Percentiles rank a stretch among this genome's conserved stretches.
phyloP scores from a whole-genome alignment of 2,329 filamentous ascomycete genomes.

The Trichoderma guizhouense region DNA sequence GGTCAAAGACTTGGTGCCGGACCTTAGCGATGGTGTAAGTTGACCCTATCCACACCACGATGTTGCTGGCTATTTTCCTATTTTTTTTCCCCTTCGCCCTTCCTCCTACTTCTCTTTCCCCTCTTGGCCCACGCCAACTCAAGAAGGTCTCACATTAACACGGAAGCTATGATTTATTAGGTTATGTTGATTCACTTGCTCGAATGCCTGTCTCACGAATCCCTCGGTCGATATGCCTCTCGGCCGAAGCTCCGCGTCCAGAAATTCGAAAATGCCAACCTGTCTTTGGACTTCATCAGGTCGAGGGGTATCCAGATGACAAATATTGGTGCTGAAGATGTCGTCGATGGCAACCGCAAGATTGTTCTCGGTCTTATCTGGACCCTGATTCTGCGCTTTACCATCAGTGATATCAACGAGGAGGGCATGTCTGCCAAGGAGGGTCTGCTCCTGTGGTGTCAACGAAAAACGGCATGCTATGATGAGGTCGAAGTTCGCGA shows the following conservation, averaged over 20 bases:
- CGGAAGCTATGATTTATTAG: conserved; percentile 40
- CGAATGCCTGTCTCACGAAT: conserved; percentile 92
- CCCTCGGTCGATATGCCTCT: conserved; percentile 91
- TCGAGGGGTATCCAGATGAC: conserved; percentile 91
- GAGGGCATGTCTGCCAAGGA: conserved; percentile 98
- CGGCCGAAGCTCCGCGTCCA: conserved; percentile 96
- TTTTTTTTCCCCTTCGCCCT: background rate
- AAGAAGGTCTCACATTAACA: conserved; percentile 18
- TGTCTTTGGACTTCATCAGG: conserved; percentile 90
- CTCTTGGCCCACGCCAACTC: background rate
- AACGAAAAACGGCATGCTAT: conserved; percentile 97
- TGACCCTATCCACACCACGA: background rate
- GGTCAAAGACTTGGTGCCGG: conserved; percentile 81
- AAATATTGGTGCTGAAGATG: conserved; percentile 96
- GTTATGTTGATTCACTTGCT: conserved; percentile 94
- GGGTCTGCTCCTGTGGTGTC: conserved; percentile 92
- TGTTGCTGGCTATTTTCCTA: background rate
- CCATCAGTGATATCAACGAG: conserved; percentile 97
- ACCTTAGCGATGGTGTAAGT: conserved; percentile 90
- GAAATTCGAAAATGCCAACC: conserved; percentile 96
- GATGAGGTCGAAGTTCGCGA: conserved; percentile 94
- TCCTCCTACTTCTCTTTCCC: background rate
- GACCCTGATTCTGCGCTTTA: conserved; percentile 96
- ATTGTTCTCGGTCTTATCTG: conserved; percentile 97
- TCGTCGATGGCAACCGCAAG: conserved; percentile 96